Evolutionary conservation across 2,329 filamentous ascomycete species (phyloP).

Genomic region (Sporothrix luriei): DNA sequence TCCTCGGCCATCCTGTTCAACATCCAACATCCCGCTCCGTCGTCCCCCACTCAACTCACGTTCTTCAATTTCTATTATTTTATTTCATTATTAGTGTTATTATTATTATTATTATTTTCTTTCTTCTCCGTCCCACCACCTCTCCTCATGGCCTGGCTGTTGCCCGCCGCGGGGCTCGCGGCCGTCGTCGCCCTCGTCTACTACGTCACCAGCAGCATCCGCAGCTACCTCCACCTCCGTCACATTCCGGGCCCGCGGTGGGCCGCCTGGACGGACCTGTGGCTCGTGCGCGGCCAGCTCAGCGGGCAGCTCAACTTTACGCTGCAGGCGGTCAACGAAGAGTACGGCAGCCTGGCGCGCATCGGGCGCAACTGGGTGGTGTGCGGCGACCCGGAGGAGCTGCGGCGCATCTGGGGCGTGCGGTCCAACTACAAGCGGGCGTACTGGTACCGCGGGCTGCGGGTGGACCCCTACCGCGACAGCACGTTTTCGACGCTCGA

Average conservation of each 20-base stretch:
- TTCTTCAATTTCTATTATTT: no score
- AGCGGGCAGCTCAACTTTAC: constrained; percentile 39
- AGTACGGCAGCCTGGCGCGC: constrained; percentile 40
- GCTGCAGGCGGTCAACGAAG: constrained; percentile 36
- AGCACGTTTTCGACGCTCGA: constrained; percentile 55
- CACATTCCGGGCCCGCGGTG: constrained; percentile 41
- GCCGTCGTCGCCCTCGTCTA: constrained; percentile 8
- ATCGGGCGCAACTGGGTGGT: constrained; percentile 42
- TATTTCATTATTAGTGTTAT: no score
- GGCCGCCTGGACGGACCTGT: constrained; percentile 41
- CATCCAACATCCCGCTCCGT: not conserved
- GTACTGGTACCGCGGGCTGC: constrained; percentile 53
- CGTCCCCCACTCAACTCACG: not conserved
- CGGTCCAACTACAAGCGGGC: constrained; percentile 39
- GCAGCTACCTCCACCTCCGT: constrained; percentile 33
- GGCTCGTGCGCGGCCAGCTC: constrained; percentile 41
- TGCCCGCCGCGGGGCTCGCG: constrained; percentile 14
- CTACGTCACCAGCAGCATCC: constrained; percentile 10
- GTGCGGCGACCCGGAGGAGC: constrained; percentile 40
- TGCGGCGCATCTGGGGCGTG: constrained; percentile 41
- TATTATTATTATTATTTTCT: not conserved
- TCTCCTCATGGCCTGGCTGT: constrained; percentile 15
- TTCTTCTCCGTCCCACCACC: not conserved
- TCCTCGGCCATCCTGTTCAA: not conserved
- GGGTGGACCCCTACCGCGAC: constrained; percentile 54